phyloP scores from a whole-genome alignment of 139 green algal species.

The Tetratostichococcus sp. region DNA sequence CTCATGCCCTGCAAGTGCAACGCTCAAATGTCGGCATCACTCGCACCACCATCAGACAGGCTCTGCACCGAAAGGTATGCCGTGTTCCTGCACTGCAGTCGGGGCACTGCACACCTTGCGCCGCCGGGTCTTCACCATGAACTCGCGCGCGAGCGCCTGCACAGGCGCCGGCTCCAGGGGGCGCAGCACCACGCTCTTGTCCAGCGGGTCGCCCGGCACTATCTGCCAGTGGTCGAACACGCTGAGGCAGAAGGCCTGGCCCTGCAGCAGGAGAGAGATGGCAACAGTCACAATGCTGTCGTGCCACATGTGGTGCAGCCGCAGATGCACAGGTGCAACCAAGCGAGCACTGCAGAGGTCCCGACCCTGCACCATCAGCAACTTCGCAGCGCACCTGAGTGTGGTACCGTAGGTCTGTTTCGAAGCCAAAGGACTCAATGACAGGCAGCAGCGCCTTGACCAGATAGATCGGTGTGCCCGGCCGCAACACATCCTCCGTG shows the following conservation, averaged over 20 bases:
- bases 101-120: conserved; percentile 40
- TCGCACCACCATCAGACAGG: no score
- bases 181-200: conserved; percentile 81
- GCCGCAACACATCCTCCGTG: conserved; percentile 72
- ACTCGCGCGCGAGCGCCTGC: conserved; percentile 72
- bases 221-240: conserved; percentile 98
- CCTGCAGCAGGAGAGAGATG: conserved; percentile 36
- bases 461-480: conserved; percentile 85
- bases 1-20: conserved; percentile 81
- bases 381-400: conserved; percentile 80
- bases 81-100: no score
- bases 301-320: no score
- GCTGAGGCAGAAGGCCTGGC: conserved; percentile 91
- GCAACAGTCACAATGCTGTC: no score
- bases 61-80: no score
- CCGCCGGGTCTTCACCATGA: conserved; percentile 96
- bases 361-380: no score
- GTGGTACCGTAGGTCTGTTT: conserved; percentile 97
- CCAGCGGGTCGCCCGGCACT: conserved; percentile 88
- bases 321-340: no score
- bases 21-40: not conserved
- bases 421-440: conserved; percentile 97
- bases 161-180: conserved; percentile 87
- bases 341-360: no score
- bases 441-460: conserved; percentile 92